Evolutionary conservation across 768 basidiomycete species (phyloP).

Genomic region (Crassisporium funariophilum): DNA sequence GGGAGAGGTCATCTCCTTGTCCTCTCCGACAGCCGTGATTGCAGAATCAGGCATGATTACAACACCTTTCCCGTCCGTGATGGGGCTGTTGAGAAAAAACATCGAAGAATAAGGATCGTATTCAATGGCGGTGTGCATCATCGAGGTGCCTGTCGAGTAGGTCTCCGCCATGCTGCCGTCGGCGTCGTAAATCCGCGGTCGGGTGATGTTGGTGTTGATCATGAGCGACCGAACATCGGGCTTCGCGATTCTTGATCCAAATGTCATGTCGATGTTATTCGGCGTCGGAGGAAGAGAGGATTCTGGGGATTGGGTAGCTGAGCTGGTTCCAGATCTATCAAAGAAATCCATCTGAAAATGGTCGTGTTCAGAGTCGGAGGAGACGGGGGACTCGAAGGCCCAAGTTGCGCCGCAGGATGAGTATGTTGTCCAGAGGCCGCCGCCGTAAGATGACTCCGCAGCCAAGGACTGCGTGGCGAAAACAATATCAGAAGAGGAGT

Average conservation of each 20-base stretch:
- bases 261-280: slow-evolving; percentile 47
- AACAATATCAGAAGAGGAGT: slow-evolving; percentile 49
- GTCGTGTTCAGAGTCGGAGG: slow-evolving; percentile 43
- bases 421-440: slow-evolving; percentile 40
- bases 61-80: slow-evolving; percentile 39
- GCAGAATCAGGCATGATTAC: slow-evolving; percentile 39
- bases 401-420: slow-evolving; percentile 55
- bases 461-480: slow-evolving; percentile 42
- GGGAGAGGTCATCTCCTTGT: slow-evolving; percentile 57
- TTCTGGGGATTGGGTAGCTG: slow-evolving; percentile 51
- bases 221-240: slow-evolving; percentile 47
- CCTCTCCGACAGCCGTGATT: slow-evolving; percentile 46
- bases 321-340: slow-evolving; percentile 51
- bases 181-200: slow-evolving; percentile 49
- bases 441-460: slow-evolving; percentile 43
- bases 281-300: slow-evolving; percentile 63
- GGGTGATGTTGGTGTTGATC: slow-evolving; percentile 58
- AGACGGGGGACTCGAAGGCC: slow-evolving; percentile 54
- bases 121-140: slow-evolving; percentile 79
- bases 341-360: slow-evolving; percentile 41
- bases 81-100: slow-evolving; percentile 52
- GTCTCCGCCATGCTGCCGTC: slow-evolving; percentile 43
- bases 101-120: slow-evolving; percentile 60
- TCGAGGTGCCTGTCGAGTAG: slow-evolving; percentile 55
- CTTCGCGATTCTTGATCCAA: slow-evolving; percentile 37